Evolutionary conservation across 306 rosid genomes (phyloP), one percentile per base, ranked within the genome.

Genomic region (Lathyrus tuberosus): DNA sequence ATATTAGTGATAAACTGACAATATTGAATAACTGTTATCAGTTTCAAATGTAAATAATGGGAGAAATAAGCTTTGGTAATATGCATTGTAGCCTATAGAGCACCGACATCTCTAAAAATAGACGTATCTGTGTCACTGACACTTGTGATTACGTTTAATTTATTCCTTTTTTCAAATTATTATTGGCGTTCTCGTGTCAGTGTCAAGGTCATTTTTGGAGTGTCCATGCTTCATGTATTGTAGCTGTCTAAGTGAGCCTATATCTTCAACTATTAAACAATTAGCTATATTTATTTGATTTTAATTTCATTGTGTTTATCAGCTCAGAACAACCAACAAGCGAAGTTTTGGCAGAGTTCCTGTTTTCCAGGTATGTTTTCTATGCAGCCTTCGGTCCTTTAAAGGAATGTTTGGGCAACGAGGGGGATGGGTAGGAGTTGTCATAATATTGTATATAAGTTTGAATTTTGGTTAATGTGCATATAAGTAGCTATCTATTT

Each of bases 281-380:
- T 49, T 24, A 74, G 48, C 43, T 40, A 40, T 18, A 65, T 58
- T 71, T 26, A 26, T 79, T 42, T 67, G 63, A 56, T 67, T 16
- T 40, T 56, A 18, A 65, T 56, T 60, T 38, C 57, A 14, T 71
- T 56, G 20, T 67, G 52, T 62, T 74, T 76, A 69, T 33, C 76
- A 94, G 96, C 90, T 94, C 71, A 90, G 71, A 80, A 65, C 94
- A 16, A 69, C 84, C 57, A 91, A 67, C 66, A 79, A 18, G 72
- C 85, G 46, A 70, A 89, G 96, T 31, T 90, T 94, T 76, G 97
- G 88, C 73, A 96, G 97, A 77, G 97, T 94, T 81, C 97, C 98
- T 53, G 82, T 94, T 62, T 94, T 90, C 86, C 95, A 93, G 97
- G 98, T 94, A 76, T 64, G 68, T 68, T 72, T 33, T 66, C 37